Conservation (phyloP, 768 basidiomycete species). For the Tricholomella constricta region DNA sequence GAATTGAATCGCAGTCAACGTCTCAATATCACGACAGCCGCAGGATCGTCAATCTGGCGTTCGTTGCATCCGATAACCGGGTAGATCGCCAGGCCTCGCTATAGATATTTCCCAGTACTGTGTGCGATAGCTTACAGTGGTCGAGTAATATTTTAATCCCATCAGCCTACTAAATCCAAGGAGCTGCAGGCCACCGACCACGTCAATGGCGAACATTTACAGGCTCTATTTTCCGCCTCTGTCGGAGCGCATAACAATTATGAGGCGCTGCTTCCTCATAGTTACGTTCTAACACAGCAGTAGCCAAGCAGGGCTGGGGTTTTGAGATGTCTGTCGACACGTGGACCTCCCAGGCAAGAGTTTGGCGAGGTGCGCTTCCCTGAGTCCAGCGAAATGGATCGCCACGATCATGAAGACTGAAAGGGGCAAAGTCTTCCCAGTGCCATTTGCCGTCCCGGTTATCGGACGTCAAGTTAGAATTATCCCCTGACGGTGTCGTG, state of each 20-base stretch:
- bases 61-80: slow-evolving; percentile 49
- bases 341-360: too few species aligned
- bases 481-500: too few species aligned
- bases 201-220: not conserved
- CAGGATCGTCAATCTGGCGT: slow-evolving; percentile 47
- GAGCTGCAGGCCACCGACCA: too few species aligned
- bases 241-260: not conserved
- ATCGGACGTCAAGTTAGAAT: too few species aligned
- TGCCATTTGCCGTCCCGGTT: not conserved
- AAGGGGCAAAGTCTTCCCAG: slow-evolving; percentile 12
- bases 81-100: slow-evolving; percentile 29
- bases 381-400: not conserved
- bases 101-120: slow-evolving; percentile 11
- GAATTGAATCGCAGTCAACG: slow-evolving; percentile 44
- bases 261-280: not conserved
- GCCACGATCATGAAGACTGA: not conserved
- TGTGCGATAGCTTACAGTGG: not conserved
- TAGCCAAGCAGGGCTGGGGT: too few species aligned
- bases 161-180: not conserved
- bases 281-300: too few species aligned
- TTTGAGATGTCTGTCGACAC: too few species aligned
- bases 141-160: not conserved
- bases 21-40: slow-evolving; percentile 43
- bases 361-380: not conserved
- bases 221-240: not conserved